phyloP scores from a whole-genome alignment of 805 yeast genomes.

The Debaryomyces maramus region DNA sequence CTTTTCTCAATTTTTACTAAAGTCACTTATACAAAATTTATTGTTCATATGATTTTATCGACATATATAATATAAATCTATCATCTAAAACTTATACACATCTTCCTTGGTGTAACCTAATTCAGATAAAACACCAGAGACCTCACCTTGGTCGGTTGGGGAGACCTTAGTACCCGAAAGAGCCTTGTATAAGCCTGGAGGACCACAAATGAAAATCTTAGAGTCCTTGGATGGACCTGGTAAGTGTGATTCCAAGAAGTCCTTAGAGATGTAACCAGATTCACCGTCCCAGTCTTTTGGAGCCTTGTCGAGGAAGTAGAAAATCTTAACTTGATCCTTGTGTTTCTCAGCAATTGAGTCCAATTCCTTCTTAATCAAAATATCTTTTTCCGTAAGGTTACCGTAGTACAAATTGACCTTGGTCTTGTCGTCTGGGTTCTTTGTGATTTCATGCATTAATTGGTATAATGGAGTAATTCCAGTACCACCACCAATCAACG shows the following conservation, averaged over 20 bases:
- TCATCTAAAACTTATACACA: constrained; percentile 84
- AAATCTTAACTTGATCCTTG: constrained; percentile 76
- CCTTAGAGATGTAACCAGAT: constrained; percentile 78
- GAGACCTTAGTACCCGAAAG: constrained; percentile 82
- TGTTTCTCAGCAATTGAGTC: constrained; percentile 64
- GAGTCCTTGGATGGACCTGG: constrained; percentile 59
- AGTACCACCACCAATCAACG: constrained; percentile 92
- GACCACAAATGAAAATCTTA: constrained; percentile 90
- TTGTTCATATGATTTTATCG: too few relatives aligned
- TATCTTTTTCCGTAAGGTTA: constrained; percentile 72
- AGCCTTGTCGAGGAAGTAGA: constrained; percentile 78
- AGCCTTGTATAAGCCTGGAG: constrained; percentile 87
- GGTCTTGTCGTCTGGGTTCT: constrained; percentile 85
- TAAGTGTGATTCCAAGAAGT: constrained; percentile 58
- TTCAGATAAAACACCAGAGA: constrained; percentile 82
- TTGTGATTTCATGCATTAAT: constrained; percentile 70
- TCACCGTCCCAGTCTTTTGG: constrained; percentile 53
- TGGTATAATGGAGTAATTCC: constrained; percentile 97
- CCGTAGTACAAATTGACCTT: constrained; percentile 84
- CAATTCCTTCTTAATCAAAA: constrained; percentile 74
- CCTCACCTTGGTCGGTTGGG: constrained; percentile 93
- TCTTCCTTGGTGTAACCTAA: constrained; percentile 84
- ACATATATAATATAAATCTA: too few relatives aligned
- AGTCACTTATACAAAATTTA: too few relatives aligned
- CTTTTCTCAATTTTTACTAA: too few relatives aligned